Evolutionary conservation across 306 rosid species (phyloP).

Genomic region (Quercus aquifolioides): DNA sequence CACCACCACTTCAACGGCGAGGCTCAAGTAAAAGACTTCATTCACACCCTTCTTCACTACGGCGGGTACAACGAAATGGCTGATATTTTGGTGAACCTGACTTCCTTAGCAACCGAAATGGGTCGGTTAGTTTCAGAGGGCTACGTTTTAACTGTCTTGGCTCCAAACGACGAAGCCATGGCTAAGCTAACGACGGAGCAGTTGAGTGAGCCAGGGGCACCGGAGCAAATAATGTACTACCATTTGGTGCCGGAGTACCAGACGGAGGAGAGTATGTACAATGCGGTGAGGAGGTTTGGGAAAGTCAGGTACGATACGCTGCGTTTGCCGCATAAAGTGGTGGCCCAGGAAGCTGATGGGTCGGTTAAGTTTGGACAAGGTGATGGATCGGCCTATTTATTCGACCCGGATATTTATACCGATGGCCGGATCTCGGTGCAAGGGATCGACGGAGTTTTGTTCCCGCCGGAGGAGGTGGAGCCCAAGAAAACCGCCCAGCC

Average conservation of each 20-base stretch:
- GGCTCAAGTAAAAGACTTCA: conserved; percentile 68
- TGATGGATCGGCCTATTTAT: conserved; percentile 70
- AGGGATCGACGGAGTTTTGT: conserved; percentile 75
- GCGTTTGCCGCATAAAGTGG: conserved; percentile 64
- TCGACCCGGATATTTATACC: conserved; percentile 79
- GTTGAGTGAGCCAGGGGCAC: conserved; percentile 87
- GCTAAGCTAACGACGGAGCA: conserved; percentile 80
- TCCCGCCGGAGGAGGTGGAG: conserved; percentile 46
- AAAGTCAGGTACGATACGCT: conserved; percentile 66
- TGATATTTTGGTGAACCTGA: conserved; percentile 68
- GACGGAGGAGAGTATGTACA: conserved; percentile 88
- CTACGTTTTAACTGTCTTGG: conserved; percentile 66
- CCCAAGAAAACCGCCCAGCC: conserved; percentile 48
- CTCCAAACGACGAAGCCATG: conserved; percentile 86
- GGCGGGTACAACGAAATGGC: conserved; percentile 89
- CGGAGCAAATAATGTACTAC: conserved; percentile 79
- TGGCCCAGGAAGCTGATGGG: conserved; percentile 77
- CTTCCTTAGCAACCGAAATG: conserved; percentile 76
- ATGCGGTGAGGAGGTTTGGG: conserved; percentile 75
- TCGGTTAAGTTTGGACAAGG: conserved; percentile 73
- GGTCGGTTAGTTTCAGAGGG: conserved; percentile 78
- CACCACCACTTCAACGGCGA: conserved; percentile 81
- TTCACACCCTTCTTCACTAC: conserved; percentile 66
- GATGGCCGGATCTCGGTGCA: conserved; percentile 83
- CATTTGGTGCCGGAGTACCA: conserved; percentile 80